Conservation (phyloP, 2,329 filamentous ascomycete species). For the Colletotrichum sp. region DNA sequence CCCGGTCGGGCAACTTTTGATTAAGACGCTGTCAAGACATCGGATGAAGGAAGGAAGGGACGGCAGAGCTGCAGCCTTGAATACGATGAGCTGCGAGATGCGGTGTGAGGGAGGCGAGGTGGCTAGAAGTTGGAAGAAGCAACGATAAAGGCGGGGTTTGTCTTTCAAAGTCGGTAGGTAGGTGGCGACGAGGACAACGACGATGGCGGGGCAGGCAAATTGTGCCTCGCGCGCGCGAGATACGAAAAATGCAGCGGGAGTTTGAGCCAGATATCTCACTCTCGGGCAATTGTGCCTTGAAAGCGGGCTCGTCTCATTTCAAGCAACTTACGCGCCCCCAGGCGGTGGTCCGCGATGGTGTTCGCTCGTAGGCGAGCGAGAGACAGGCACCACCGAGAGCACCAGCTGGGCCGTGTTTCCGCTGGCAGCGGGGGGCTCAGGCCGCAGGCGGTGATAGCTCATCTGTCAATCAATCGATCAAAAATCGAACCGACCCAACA, state of each 20-base stretch:
- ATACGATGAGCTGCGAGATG: neutral
- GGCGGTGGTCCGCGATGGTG: neutral
- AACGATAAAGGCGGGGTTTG: neutral
- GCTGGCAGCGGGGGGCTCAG: neutral
- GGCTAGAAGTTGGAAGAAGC: neutral
- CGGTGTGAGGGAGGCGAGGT: neutral
- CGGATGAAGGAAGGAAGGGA: neutral
- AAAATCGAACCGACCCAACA: neutral
- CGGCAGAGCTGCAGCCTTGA: neutral
- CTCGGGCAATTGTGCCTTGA: neutral
- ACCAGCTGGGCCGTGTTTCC: neutral
- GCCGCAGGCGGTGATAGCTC: neutral
- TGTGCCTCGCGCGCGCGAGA: neutral
- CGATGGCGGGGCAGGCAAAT: neutral
- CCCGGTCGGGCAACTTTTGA: neutral
- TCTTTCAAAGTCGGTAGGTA: neutral
- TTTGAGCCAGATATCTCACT: constrained; percentile 4
- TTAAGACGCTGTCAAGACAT: neutral
- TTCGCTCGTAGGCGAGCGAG: neutral
- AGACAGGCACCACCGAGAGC: neutral
- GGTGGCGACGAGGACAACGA: neutral
- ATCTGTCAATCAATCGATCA: neutral
- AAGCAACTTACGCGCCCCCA: neutral
- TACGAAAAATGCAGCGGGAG: neutral
- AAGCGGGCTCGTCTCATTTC: constrained; percentile 1